Evolutionary conservation across 2,329 filamentous ascomycete species (phyloP).

Genomic region (Cladorrhinum sp.): DNA sequence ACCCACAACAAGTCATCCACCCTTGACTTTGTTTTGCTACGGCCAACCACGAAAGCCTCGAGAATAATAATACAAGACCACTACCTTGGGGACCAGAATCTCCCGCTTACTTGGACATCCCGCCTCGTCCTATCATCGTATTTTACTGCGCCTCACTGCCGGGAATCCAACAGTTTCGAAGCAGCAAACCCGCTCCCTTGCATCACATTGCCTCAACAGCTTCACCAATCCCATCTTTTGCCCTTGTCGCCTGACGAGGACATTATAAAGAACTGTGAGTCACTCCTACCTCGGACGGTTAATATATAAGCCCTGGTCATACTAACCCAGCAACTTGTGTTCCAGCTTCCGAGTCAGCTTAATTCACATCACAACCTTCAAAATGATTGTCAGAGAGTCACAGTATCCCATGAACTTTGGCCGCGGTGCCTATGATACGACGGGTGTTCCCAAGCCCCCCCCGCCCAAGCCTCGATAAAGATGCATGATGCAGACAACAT

Average conservation of each 20-base stretch:
- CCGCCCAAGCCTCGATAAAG: slow-evolving; percentile 37
- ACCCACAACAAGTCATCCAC: neutral
- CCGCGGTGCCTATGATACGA: slow-evolving; percentile 39
- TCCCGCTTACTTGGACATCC: slow-evolving; percentile 17
- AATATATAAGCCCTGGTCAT: slow-evolving; percentile 18
- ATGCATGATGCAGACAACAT: slow-evolving; percentile 5
- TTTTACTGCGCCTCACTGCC: neutral
- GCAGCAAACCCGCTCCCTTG: slow-evolving; percentile 22
- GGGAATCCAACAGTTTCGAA: neutral
- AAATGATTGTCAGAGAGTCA: slow-evolving; percentile 34
- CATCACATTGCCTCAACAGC: slow-evolving; percentile 25
- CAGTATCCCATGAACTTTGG: slow-evolving; percentile 34
- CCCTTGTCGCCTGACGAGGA: slow-evolving; percentile 19
- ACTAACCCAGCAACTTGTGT: slow-evolving; percentile 25
- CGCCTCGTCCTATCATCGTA: slow-evolving; percentile 8
- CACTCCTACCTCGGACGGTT: slow-evolving; percentile 25
- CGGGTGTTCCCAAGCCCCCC: slow-evolving; percentile 37
- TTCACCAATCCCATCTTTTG: slow-evolving; percentile 30
- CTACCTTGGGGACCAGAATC: slow-evolving; percentile 20
- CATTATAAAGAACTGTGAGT: slow-evolving; percentile 29
- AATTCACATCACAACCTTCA: slow-evolving; percentile 22
- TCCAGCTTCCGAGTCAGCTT: slow-evolving; percentile 3
- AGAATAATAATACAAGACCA: slow-evolving; percentile 8
- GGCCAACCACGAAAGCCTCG: slow-evolving; percentile 14
- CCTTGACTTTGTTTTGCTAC: neutral